These are phyloP conservation scores for Amniculicola lignicola DNA, from an alignment of 495 filamentous ascomycete genomes.

Conservation along the genomic window DNA sequence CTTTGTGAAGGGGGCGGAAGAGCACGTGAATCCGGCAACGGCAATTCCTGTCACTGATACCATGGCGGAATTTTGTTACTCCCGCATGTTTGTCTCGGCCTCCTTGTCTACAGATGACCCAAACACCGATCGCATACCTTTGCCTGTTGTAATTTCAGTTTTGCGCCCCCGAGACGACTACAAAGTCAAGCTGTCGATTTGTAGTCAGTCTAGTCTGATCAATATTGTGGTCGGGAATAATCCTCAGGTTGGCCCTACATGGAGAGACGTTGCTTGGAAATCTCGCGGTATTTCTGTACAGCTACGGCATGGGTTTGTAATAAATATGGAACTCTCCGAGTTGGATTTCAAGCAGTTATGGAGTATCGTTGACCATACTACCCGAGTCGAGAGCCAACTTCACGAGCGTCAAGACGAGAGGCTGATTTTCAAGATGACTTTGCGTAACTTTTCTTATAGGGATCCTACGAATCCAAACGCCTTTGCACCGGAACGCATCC, in stretches of 20 bases:
- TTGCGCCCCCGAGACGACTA: slow-evolving; percentile 64
- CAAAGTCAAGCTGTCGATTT: slow-evolving; percentile 64
- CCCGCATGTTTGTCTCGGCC: slow-evolving; percentile 66
- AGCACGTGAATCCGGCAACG: slow-evolving; percentile 53
- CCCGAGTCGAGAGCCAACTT: slow-evolving; percentile 66
- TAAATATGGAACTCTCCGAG: slow-evolving; percentile 66
- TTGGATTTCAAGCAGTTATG: slow-evolving; percentile 71
- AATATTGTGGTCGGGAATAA: slow-evolving; percentile 70
- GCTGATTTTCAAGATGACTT: slow-evolving; percentile 58
- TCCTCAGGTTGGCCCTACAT: slow-evolving; percentile 64
- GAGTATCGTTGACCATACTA: slow-evolving; percentile 77
- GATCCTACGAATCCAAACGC: slow-evolving; percentile 61
- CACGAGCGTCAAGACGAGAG: slow-evolving; percentile 62
- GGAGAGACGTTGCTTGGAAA: slow-evolving; percentile 78
- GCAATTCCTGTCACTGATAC: slow-evolving; percentile 73
- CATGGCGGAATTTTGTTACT: slow-evolving; percentile 65
- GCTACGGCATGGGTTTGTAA: slow-evolving; percentile 64
- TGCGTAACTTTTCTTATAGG: slow-evolving; percentile 72
- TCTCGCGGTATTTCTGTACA: slow-evolving; percentile 59
- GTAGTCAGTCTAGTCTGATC: slow-evolving; percentile 71
- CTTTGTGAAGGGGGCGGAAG: slow-evolving; percentile 42
- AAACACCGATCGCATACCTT: slow-evolving; percentile 59
- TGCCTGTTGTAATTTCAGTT: slow-evolving; percentile 71
- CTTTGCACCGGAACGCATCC: slow-evolving; percentile 71
- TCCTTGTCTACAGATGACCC: slow-evolving; percentile 65